Percentiles rank a stretch among this genome's conserved stretches.
Evolutionary conservation across 2,329 filamentous ascomycete genomes (phyloP).

Genomic region (Colletotrichum sp.): DNA sequence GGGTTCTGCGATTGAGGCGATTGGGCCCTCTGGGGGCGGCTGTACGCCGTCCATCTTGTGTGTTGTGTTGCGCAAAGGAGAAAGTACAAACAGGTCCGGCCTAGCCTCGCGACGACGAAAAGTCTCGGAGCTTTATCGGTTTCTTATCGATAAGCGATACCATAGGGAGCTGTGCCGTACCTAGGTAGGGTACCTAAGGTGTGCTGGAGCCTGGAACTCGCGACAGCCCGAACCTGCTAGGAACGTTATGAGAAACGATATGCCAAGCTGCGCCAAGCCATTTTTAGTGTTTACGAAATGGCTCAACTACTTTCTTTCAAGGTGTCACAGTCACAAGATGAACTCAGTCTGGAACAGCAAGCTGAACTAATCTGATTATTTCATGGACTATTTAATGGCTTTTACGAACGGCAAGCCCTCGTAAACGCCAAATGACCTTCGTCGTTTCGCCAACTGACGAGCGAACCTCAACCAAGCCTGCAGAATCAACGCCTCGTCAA

Average conservation of each 20-base stretch:
- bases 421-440: conserved; percentile 15
- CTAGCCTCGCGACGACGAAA: conserved; percentile 13
- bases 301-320: neutral
- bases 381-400: neutral
- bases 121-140: conserved; percentile 21
- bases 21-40: conserved; percentile 32
- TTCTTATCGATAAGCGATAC: conserved; percentile 19
- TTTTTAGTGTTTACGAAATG: neutral
- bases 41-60: conserved; percentile 22
- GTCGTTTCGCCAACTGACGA: conserved; percentile 11
- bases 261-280: neutral
- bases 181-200: neutral
- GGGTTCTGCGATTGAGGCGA: conserved; percentile 61
- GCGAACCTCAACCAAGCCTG: conserved; percentile 3
- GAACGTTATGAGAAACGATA: neutral
- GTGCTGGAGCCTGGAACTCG: neutral
- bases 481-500: conserved; percentile 13
- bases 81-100: neutral
- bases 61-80: conserved; percentile 16
- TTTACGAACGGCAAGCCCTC: conserved; percentile 15
- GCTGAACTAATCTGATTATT: conserved; percentile 5
- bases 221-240: neutral
- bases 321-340: neutral
- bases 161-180: neutral
- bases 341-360: neutral